Percentiles rank a stretch among this genome's conserved stretches.
Conservation (phyloP, 2,329 filamentous ascomycete genomes). For the Penicillium sp. region DNA sequence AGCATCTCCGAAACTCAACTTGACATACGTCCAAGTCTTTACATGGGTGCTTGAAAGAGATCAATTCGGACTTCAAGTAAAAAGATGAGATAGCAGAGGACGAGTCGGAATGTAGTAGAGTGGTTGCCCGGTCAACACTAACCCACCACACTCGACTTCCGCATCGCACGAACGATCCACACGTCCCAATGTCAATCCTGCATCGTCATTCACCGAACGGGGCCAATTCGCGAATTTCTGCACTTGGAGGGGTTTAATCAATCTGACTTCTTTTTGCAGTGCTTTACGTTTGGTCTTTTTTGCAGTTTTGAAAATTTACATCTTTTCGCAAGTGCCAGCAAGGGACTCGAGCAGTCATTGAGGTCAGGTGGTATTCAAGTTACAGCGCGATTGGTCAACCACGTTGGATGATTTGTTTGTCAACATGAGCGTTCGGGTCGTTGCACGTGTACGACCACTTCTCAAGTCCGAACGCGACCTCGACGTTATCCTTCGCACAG, state of each 20-base stretch:
- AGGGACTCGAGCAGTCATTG: slow-evolving; percentile 5
- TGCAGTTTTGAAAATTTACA: slow-evolving; percentile 4
- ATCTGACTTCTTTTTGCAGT: not conserved
- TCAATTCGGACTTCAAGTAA: too few species aligned
- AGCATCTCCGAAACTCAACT: too few species aligned
- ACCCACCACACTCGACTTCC: slow-evolving; percentile 9
- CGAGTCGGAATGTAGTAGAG: not conserved
- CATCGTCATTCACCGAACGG: slow-evolving; percentile 14
- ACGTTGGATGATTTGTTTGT: slow-evolving; percentile 8
- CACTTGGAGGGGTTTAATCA: slow-evolving; percentile 10
- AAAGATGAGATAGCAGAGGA: not conserved
- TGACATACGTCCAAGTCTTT: too few species aligned
- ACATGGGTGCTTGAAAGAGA: too few species aligned
- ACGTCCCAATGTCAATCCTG: slow-evolving; percentile 10
- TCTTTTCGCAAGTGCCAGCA: slow-evolving; percentile 7
- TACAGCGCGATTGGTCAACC: not conserved
- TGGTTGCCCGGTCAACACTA: slow-evolving; percentile 21
- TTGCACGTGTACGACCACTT: slow-evolving; percentile 83
- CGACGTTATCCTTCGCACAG: slow-evolving; percentile 76
- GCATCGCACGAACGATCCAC: slow-evolving; percentile 13
- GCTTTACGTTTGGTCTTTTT: slow-evolving; percentile 9
- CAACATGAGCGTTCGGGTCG: slow-evolving; percentile 63
- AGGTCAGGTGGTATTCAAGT: not conserved
- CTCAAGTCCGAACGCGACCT: slow-evolving; percentile 78
- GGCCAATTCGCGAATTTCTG: slow-evolving; percentile 14